Evolutionary conservation across 2,329 filamentous ascomycete species (phyloP).

Genomic region (Cladosporium phlei): DNA sequence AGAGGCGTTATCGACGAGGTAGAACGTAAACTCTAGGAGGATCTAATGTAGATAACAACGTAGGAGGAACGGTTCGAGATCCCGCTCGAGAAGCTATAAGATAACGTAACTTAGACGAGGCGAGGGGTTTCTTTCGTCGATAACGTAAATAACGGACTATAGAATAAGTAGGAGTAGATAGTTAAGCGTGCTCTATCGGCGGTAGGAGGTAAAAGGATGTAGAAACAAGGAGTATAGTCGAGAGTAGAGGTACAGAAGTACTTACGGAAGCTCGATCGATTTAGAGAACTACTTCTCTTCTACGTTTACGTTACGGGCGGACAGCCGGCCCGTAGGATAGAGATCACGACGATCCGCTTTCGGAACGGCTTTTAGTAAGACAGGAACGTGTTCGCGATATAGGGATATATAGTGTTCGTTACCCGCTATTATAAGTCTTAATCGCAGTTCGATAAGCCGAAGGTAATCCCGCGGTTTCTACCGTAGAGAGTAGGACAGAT

Average conservation of each 20-base stretch:
- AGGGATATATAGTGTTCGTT: slow-evolving; percentile 17
- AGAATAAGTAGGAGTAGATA: no score
- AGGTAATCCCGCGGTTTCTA: not conserved
- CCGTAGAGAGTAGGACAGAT: not conserved
- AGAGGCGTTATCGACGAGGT: no score
- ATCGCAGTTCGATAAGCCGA: not conserved
- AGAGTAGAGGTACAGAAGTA: slow-evolving; percentile 16
- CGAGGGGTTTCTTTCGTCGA: no score
- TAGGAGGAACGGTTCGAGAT: no score
- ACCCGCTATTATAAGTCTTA: slow-evolving; percentile 20
- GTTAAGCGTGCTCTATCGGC: no score
- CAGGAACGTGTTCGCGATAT: slow-evolving; percentile 17
- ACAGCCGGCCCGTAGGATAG: slow-evolving; percentile 17
- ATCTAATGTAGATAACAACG: no score
- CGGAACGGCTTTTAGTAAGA: slow-evolving; percentile 16
- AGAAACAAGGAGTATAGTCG: no score
- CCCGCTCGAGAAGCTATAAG: no score
- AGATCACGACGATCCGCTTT: slow-evolving; percentile 16
- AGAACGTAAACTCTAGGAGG: no score
- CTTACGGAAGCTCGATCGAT: slow-evolving; percentile 14
- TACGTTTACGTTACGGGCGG: slow-evolving; percentile 19
- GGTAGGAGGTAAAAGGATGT: no score
- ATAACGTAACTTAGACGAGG: no score
- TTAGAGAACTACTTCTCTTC: slow-evolving; percentile 16
- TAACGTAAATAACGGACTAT: no score